phyloP scores from a whole-genome alignment of 2,329 filamentous ascomycete genomes.

The Colletotrichum chlorophyti region DNA sequence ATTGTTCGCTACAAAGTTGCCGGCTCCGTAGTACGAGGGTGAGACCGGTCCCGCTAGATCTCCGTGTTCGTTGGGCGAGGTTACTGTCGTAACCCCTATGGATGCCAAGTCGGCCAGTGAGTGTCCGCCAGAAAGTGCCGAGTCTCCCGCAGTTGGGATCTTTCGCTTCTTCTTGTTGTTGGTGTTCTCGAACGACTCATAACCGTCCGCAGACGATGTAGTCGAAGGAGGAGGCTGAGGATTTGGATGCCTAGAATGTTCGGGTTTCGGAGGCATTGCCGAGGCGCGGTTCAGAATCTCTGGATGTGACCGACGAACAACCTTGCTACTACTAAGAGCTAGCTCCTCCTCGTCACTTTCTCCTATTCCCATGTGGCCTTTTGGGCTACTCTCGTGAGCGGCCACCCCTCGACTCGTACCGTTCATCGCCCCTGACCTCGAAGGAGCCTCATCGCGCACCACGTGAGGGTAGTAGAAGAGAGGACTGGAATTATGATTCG shows the following conservation, averaged over 20 bases:
- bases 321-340: conserved; percentile 42
- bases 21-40: conserved; percentile 46
- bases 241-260: conserved; percentile 52
- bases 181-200: conserved; percentile 97
- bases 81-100: conserved; percentile 38
- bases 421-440: conserved; percentile 35
- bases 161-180: conserved; percentile 99
- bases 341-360: conserved; percentile 69
- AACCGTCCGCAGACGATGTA: conserved; percentile 79
- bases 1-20: conserved; percentile 57
- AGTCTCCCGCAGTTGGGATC: conserved; percentile 86
- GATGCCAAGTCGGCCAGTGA: conserved; percentile 40
- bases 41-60: conserved; percentile 39
- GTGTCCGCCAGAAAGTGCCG: conserved; percentile 47
- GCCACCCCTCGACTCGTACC: neutral
- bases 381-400: conserved; percentile 31
- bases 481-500: conserved; percentile 72
- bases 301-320: conserved; percentile 54
- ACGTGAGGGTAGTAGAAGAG: conserved; percentile 74
- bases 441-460: conserved; percentile 30
- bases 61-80: conserved; percentile 40
- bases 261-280: conserved; percentile 50
- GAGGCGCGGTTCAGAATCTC: conserved; percentile 51
- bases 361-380: conserved; percentile 52
- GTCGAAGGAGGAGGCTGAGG: conserved; percentile 70